Conservation (phyloP, 805 yeast genomes). For the Kluyveromyces starmeri region DNA sequence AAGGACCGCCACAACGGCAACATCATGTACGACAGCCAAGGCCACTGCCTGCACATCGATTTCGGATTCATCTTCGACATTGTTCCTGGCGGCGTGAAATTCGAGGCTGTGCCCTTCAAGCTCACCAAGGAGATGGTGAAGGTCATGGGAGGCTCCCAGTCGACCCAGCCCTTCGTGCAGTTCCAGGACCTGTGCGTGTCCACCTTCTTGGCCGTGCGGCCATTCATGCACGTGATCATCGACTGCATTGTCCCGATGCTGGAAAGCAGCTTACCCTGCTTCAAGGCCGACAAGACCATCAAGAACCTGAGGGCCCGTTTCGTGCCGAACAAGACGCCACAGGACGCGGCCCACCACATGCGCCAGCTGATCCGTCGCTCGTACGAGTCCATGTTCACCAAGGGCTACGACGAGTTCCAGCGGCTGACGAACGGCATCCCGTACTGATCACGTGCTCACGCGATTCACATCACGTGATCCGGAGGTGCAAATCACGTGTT, state of each 20-base stretch:
- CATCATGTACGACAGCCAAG: conserved; percentile 90
- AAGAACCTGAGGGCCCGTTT: conserved; percentile 69
- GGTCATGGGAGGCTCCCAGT: conserved; percentile 86
- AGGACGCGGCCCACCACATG: conserved; percentile 76
- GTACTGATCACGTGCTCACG: too few relatives aligned
- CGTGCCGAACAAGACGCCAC: conserved; percentile 70
- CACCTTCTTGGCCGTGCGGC: conserved; percentile 81
- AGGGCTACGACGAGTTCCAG: conserved; percentile 97
- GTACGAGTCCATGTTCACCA: conserved; percentile 81
- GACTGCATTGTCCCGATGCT: conserved; percentile 88
- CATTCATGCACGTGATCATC: conserved; percentile 76
- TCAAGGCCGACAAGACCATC: conserved; percentile 75
- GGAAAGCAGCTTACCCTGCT: conserved; percentile 92
- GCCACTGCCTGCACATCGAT: conserved; percentile 92
- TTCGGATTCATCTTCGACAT: conserved; percentile 98
- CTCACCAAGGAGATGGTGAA: conserved; percentile 92
- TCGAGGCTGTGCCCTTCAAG: conserved; percentile 97
- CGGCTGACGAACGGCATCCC: conserved; percentile 95
- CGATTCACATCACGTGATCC: too few relatives aligned
- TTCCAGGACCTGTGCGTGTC: conserved; percentile 93
- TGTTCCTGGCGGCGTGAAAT: conserved; percentile 97
- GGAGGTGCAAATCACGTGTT: too few relatives aligned
- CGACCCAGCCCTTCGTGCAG: conserved; percentile 84
- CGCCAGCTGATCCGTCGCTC: conserved; percentile 68
- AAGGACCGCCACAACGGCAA: conserved; percentile 98